Base-by-base conservation (phyloP, 1,284 basidiomycete genomes). In the Gomphus sp. region DNA sequence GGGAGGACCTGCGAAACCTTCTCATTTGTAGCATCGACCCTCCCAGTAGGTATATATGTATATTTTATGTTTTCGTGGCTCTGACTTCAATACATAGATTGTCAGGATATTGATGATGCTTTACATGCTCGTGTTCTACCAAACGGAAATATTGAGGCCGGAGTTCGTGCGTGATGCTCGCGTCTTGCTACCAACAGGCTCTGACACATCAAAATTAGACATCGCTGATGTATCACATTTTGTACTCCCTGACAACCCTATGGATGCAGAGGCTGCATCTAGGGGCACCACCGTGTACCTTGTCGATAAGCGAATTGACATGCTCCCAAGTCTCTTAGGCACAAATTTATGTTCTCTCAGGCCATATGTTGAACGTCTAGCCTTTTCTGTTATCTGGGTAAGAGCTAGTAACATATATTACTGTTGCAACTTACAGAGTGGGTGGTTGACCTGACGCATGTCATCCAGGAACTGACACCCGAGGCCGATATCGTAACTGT, bases 151-250 rank as follows among this genome's bases (percentile, higher is more conserved):
- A 91, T 98, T 62, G 92, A 99, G 70, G 94, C 94, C 34, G 97
- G 97, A 55, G 97, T 99, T 64, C 96, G 93, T 97, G 67, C 80
- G 93, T 90, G 16, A 22, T 12, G 3, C 28, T 22, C 43, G 52
- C 28, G 16, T 51, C 43, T 49, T 28, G 52, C 11, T 31, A 48
- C 34, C 37, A 22, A 11, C 53, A 18, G 3, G 41, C 18, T 43
- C 41, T n/a, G 16, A 44, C 56, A 47, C 22, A 22, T 22, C 22
- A 34, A n/a, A 34, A 14, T 4, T 66, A 96, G 93, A 99, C 71
- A 99, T 99, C 64, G 97, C 97, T 61, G 96, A 99, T 68, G 97
- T 99, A 1, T 96, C 96, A 2, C 87, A 97, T 71, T 99, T 99
- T 67, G 97, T 99, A 1, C 85, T 83, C 57, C 80, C 94, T 2